Evolutionary conservation across 2,329 filamentous ascomycete genomes (phyloP).

Genomic region (Hymenoscyphus albidus): DNA sequence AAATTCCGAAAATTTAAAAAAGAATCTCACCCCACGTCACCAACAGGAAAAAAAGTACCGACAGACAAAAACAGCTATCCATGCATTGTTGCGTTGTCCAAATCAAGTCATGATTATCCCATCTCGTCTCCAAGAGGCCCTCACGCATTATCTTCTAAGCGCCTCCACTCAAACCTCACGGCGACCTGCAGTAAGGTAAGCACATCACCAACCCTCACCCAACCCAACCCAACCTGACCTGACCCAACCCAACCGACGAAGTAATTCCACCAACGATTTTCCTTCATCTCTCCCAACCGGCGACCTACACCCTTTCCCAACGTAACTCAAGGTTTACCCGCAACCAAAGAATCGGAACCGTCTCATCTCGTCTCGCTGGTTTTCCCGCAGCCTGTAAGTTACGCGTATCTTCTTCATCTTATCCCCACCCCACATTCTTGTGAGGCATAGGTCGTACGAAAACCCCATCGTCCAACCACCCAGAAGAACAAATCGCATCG

Average conservation of each 20-base stretch:
- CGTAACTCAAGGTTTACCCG: conserved; percentile 1
- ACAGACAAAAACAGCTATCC: background rate
- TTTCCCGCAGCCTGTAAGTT: background rate
- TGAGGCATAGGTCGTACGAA: background rate
- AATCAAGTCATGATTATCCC: background rate
- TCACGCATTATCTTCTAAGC: background rate
- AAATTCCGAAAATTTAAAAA: background rate
- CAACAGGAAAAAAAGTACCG: background rate
- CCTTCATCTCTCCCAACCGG: background rate
- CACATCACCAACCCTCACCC: background rate
- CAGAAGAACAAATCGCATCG: background rate
- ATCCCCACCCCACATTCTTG: background rate
- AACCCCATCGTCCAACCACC: background rate
- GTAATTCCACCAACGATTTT: too few species aligned
- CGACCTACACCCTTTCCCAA: background rate
- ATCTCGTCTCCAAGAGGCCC: background rate
- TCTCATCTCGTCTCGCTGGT: background rate
- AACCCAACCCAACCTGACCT: background rate
- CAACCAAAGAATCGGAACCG: conserved; percentile 2
- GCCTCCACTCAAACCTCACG: background rate
- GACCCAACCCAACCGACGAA: background rate
- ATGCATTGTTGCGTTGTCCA: background rate
- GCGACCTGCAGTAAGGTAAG: conserved; percentile 3
- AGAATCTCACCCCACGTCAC: background rate
- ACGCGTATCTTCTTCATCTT: background rate